A percentile compares a stretch with the other conserved stretches of the same genome.
phyloP scores from a whole-genome alignment of 2,329 filamentous ascomycete genomes.

The Aspergillus japonicus region DNA sequence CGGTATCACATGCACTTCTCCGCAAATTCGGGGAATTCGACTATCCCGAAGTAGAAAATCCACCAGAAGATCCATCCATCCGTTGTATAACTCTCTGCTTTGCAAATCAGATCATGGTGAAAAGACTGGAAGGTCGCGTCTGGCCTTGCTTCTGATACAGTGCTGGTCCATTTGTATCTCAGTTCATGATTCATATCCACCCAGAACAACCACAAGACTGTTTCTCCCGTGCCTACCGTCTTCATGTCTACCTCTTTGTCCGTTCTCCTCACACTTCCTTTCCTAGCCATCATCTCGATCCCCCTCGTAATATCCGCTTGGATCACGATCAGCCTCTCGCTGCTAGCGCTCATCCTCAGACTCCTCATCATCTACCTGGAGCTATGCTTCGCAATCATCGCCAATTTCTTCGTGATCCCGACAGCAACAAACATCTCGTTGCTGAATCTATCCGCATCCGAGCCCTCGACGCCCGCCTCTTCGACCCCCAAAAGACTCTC shows the following conservation, averaged over 20 bases:
- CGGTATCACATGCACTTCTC: constrained; percentile 10
- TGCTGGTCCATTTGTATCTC: neutral
- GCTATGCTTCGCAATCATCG: constrained; percentile 58
- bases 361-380: constrained; percentile 64
- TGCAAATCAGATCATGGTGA: neutral
- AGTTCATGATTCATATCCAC: neutral
- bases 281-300: constrained; percentile 61
- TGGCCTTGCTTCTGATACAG: neutral
- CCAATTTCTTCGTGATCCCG: constrained; percentile 51
- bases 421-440: constrained; percentile 28
- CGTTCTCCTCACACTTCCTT: constrained; percentile 55
- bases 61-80: neutral
- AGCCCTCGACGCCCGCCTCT: constrained; percentile 25
- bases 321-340: constrained; percentile 62
- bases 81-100: no score
- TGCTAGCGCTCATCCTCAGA: constrained; percentile 60
- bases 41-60: neutral
- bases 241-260: constrained; percentile 32
- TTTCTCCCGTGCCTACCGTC: constrained; percentile 3
- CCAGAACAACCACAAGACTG: neutral
- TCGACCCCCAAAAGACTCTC: constrained; percentile 25
- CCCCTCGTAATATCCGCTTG: constrained; percentile 63
- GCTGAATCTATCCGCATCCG: constrained; percentile 30
- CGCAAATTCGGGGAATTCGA: neutral
- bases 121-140: neutral